Evolutionary conservation across 2,329 filamentous ascomycete species (phyloP), one percentile per base, ranked within the genome.

Genomic region (Macrophomina phaseolina): DNA sequence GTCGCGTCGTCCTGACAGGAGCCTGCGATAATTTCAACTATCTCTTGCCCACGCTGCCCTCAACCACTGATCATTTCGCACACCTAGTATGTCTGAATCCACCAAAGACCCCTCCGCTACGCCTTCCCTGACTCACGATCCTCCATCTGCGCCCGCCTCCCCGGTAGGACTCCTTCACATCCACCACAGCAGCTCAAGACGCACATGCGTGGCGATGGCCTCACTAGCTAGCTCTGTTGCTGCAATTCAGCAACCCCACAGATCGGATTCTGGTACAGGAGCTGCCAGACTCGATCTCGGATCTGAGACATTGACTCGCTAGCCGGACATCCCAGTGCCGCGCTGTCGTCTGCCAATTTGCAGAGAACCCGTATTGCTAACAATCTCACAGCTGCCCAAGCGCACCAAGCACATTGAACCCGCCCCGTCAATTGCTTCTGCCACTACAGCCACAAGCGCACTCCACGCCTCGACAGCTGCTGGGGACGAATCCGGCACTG

Each of bases 341-440:
- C 38, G 53, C 42, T 11, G 12, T 49, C 30, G 42, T 12, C 42
- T 18, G n/a, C 58, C 45, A 30, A 34, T 38, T 49, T 14, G 42
- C 78, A 82, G 34, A 9, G 40, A 52, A 12, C 36, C 87, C 16
- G 52, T 88, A 55, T 87, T 87, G 63, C 84, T 89, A 30, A 89
- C 90, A 48, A 85, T 86, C 67, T 94, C 91, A 8, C 93, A 92
- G 34, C 88, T 92, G 32, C 85, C 92, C 56, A 97, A 97, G 83
- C 89, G 92, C 76, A 86, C 91, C 74, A 95, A 93, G 84, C 87
- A 88, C 73, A 80, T 82, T 69, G 77, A 82, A 60, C 77, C 81
- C 9, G 72, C 73, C 1, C 70, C 78, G 66, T 68, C 70, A 55
- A 70, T 76, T 67, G 66, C 71, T 36, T 71, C 73, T 40, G 67